Evolutionary conservation across 2,329 filamentous ascomycete genomes (phyloP), one percentile per base, ranked within the genome.

Genomic region (Xylaria arbuscula): DNA sequence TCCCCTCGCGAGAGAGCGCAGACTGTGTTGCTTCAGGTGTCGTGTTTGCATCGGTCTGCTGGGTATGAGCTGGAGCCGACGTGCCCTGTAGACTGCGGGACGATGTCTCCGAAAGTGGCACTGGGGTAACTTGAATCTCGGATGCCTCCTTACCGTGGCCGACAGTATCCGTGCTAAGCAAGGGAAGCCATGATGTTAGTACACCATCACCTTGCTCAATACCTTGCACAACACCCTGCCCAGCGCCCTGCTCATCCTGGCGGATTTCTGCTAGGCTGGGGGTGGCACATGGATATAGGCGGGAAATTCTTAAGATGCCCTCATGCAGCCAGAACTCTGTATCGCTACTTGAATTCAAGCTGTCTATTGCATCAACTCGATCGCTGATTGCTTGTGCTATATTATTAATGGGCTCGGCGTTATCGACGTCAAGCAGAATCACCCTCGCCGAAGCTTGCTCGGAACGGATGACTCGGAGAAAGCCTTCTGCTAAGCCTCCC

Each of bases 281-380:
- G 24, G 38, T 48, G 9, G 19, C 1, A 77, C 77, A 42, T 19
- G 68, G 56, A 34, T 70, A 57, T n/a, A 75, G 51, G n/a, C 73
- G 72, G 9, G 66, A 62, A 34, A 71, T 68, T 56, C 71, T 66
- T 11, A 74, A 51, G 24, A 71, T 61, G 8, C 74, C 73, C 6
- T 68, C 22, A 28, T 75, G 70, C 48, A 75, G 66, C 73, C 74
- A 76, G 59, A 75, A 75, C 53, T 75, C 72, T 13, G 69, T 74
- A 51, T 75, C 74, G 6, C 42, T 45, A 22, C 67, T 66, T 3
- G 68, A 70, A 51, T 64, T 67, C 24, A 70, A 68, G n/a, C 57
- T 70, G 10, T 56, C 47, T 4, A 67, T 63, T 36, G 64, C 45
- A 17, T 67, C 61, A n/a, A 74, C 47, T 22, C 57, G 63, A 28